A percentile compares a stretch with the other conserved stretches of the same genome.
Conservation (phyloP, 306 rosid species). For the Vigna trinervia region DNA sequence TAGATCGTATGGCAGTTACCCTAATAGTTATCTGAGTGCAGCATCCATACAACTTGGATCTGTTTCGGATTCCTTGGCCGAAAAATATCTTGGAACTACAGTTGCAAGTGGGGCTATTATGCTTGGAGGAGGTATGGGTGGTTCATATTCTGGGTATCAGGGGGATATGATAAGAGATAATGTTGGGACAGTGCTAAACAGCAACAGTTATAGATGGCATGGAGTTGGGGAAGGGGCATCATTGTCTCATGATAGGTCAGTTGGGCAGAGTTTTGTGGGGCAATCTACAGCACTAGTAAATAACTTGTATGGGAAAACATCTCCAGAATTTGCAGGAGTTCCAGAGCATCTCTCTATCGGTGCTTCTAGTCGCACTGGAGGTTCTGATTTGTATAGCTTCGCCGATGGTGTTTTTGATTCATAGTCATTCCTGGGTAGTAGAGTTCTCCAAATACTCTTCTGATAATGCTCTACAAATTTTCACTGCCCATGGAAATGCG, state of each 20-base stretch:
- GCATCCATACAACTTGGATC: conserved; percentile 51
- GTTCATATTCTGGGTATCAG: conserved; percentile 50
- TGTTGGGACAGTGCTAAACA: conserved; percentile 43
- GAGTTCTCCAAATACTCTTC: neutral
- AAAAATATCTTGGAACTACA: conserved; percentile 45
- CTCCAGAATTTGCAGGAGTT: conserved; percentile 44
- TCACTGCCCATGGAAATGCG: conserved; percentile 27
- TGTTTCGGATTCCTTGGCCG: conserved; percentile 43
- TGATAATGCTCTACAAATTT: neutral
- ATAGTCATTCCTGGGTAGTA: conserved; percentile 41
- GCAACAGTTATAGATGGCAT: conserved; percentile 50
- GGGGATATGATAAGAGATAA: conserved; percentile 45
- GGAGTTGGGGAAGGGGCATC: conserved; percentile 53
- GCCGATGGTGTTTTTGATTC: conserved; percentile 60
- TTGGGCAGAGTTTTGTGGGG: conserved; percentile 49
- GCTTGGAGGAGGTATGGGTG: conserved; percentile 36
- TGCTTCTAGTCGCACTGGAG: conserved; percentile 39
- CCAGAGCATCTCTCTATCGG: conserved; percentile 45
- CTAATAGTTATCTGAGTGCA: conserved; percentile 46
- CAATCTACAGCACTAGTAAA: conserved; percentile 43
- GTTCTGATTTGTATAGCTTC: conserved; percentile 65
- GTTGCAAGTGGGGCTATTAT: conserved; percentile 31
- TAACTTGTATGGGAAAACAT: conserved; percentile 46
- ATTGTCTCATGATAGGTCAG: conserved; percentile 45
- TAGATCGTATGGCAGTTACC: conserved; percentile 44